A percentile compares a stretch with the other conserved stretches of the same genome.
phyloP scores from a whole-genome alignment of 768 basidiomycete genomes.

The Tephrocybe sp. region DNA sequence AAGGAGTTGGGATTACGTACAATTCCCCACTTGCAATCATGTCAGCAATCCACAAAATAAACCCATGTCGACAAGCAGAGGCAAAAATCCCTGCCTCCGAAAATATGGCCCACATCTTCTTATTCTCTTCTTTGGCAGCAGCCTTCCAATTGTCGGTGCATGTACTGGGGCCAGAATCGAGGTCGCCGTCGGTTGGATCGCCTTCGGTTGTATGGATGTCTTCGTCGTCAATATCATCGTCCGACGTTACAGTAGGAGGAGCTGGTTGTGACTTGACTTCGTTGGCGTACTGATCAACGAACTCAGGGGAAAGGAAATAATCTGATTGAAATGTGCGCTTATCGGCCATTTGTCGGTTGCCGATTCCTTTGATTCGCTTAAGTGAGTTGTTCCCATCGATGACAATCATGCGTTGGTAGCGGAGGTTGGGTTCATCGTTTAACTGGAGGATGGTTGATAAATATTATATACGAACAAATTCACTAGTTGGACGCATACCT shows the following conservation, averaged over 20 bases:
- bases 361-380: constrained; percentile 24
- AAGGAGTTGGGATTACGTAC: too few relatives aligned
- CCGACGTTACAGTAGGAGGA: too few relatives aligned
- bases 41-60: constrained; percentile 27
- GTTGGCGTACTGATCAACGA: constrained; percentile 28
- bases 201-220: constrained; percentile 1
- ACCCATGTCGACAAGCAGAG: constrained; percentile 31
- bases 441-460: constrained; percentile 17
- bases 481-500: constrained; percentile 22
- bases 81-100: constrained; percentile 37
- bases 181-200: constrained; percentile 2
- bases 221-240: background rate
- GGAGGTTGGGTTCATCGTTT: constrained; percentile 26
- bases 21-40: constrained; percentile 35
- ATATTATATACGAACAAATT: too few relatives aligned
- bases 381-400: constrained; percentile 34
- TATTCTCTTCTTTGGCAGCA: constrained; percentile 23
- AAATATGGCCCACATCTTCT: constrained; percentile 35
- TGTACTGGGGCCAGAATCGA: background rate
- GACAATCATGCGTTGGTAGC: constrained; percentile 20
- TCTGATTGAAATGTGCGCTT: constrained; percentile 18
- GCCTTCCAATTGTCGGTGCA: constrained; percentile 33
- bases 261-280: constrained; percentile 24
- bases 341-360: constrained; percentile 18
- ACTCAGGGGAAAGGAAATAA: constrained; percentile 22